These are phyloP conservation scores for Cytospora mali DNA, from an alignment of 2,329 filamentous ascomycete species.

Conservation along the genomic window DNA sequence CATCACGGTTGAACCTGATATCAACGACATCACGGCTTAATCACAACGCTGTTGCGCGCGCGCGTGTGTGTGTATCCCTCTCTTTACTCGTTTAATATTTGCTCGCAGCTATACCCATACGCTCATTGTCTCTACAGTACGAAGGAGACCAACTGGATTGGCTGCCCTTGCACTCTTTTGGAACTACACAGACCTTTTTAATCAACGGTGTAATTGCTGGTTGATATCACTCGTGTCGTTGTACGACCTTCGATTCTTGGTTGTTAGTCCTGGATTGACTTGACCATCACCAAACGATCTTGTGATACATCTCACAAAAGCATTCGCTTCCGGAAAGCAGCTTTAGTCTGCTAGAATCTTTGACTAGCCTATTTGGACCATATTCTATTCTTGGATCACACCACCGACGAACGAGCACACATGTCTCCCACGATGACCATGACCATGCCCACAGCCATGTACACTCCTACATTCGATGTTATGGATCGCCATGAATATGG, in stretches of 20 bases:
- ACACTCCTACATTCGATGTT: conserved; percentile 55
- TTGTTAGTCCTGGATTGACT: neutral
- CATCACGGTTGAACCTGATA: conserved; percentile 31
- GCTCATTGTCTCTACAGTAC: conserved; percentile 40
- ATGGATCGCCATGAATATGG: conserved; percentile 62
- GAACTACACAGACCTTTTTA: conserved; percentile 38
- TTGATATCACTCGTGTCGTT: conserved; percentile 35
- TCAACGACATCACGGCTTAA: conserved; percentile 22
- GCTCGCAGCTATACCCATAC: conserved; percentile 45
- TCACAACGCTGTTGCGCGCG: conserved; percentile 37
- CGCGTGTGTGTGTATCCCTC: conserved; percentile 38
- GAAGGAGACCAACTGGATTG: conserved; percentile 55
- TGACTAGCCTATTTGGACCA: conserved; percentile 32
- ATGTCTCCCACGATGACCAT: conserved; percentile 57
- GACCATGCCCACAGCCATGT: conserved; percentile 47
- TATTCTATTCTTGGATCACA: conserved; percentile 42
- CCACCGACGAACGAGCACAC: conserved; percentile 34
- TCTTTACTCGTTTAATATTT: conserved; percentile 35
- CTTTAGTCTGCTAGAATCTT: conserved; percentile 42
- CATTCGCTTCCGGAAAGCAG: conserved; percentile 46
- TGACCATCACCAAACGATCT: conserved; percentile 5
- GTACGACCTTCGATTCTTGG: conserved; percentile 19
- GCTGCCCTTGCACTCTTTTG: conserved; percentile 60
- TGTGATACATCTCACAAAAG: neutral
- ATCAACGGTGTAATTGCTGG: conserved; percentile 42